Evolutionary conservation across 768 basidiomycete genomes (phyloP).

Genomic region (Suillus ampliporus): DNA sequence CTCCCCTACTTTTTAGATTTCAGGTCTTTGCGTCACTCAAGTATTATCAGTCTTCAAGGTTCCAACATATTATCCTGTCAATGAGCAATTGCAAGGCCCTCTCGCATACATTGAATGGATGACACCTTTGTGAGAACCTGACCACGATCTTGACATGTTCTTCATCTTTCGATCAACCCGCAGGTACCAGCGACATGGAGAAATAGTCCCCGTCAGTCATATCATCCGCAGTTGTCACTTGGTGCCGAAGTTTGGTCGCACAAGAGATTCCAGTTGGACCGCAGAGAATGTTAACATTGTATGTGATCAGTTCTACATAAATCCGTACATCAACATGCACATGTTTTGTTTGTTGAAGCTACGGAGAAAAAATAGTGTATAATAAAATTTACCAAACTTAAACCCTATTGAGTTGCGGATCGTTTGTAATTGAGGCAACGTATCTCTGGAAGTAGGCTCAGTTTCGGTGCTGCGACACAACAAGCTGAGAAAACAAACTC

Average conservation of each 20-base stretch:
- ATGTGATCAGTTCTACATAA: conserved; percentile 7
- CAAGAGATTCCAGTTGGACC: conserved; percentile 18
- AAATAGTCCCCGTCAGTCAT: conserved; percentile 14
- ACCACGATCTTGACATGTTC: conserved; percentile 24
- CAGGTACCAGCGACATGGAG: conserved; percentile 20
- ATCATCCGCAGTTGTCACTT: conserved; percentile 11
- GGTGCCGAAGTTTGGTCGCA: conserved; percentile 19
- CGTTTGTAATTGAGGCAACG: too few species aligned
- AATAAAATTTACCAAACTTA: too few species aligned
- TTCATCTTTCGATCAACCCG: conserved; percentile 25
- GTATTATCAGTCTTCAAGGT: too few species aligned
- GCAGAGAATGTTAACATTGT: conserved; percentile 1
- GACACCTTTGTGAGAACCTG: conserved; percentile 18
- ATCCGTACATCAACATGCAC: conserved; percentile 6
- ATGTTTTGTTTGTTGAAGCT: too few species aligned
- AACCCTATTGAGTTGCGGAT: too few species aligned
- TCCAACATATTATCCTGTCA: too few species aligned
- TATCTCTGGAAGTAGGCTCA: too few species aligned
- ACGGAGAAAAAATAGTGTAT: too few species aligned
- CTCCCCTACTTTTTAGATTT: too few species aligned
- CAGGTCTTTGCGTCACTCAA: too few species aligned
- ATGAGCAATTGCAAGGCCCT: background rate
- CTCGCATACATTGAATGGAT: conserved; percentile 30
- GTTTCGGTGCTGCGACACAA: too few species aligned
- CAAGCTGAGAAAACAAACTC: too few species aligned